Percentiles rank a stretch among this genome's conserved stretches.
Evolutionary conservation across 768 basidiomycete genomes (phyloP).

Genomic region (Hygrophorus russula): DNA sequence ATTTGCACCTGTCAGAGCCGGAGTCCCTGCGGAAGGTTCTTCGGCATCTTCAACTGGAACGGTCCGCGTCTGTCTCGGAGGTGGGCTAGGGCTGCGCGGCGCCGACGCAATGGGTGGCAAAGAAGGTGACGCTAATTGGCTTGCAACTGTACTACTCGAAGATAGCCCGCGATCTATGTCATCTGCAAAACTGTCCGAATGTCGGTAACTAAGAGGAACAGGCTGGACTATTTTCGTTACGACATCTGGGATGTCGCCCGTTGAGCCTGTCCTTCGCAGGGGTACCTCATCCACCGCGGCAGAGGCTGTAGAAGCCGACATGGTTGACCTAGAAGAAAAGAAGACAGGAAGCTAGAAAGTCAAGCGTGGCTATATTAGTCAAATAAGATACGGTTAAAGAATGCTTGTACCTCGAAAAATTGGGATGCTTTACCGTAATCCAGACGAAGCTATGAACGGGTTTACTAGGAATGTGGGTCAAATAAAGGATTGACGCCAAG

Average conservation of each 20-base stretch:
- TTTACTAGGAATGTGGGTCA: too few relatives aligned
- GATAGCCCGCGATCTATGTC: neutral
- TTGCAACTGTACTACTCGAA: neutral
- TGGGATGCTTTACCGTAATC: too few relatives aligned
- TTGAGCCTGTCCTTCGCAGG: slow-evolving; percentile 17
- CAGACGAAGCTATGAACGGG: too few relatives aligned
- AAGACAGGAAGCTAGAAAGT: too few relatives aligned
- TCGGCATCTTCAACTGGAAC: neutral
- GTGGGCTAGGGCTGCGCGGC: neutral
- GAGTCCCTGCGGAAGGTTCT: slow-evolving; percentile 7
- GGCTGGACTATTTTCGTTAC: slow-evolving; percentile 16
- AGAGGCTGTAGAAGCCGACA: too few relatives aligned
- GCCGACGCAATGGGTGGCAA: neutral
- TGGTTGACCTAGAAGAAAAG: too few relatives aligned
- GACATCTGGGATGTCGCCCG: slow-evolving; percentile 22
- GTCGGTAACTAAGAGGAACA: slow-evolving; percentile 6
- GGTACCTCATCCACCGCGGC: slow-evolving; percentile 2
- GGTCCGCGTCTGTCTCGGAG: slow-evolving; percentile 1
- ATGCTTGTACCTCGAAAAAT: too few relatives aligned
- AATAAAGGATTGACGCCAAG: too few relatives aligned
- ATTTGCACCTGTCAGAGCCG: neutral
- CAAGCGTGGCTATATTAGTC: too few relatives aligned
- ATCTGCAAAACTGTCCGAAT: slow-evolving; percentile 12
- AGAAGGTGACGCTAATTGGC: neutral
- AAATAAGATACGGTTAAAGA: too few relatives aligned